Percentiles rank a stretch among this genome's conserved stretches.
These are phyloP conservation scores for Penicillium aurantiogriseum DNA, from an alignment of 2,329 filamentous ascomycete genomes.

Conservation along the genomic window DNA sequence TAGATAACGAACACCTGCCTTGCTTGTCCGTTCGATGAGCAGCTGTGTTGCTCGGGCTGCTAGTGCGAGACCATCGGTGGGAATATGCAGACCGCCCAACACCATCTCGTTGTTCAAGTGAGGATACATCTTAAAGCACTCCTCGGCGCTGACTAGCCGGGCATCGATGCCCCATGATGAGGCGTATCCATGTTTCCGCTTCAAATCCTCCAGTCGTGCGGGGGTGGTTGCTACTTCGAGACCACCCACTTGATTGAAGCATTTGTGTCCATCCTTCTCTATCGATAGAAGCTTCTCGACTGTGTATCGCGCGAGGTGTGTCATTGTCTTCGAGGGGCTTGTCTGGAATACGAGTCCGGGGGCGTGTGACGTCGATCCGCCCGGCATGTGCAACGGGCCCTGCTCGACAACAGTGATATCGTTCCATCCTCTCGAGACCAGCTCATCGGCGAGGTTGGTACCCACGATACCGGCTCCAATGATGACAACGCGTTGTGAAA, in stretches of 20 bases:
- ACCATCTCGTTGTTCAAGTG: slow-evolving; percentile 54
- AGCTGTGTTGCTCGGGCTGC: slow-evolving; percentile 62
- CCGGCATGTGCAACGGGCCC: slow-evolving; percentile 61
- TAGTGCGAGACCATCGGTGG: slow-evolving; percentile 60
- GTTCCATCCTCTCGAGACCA: slow-evolving; percentile 61
- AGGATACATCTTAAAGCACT: slow-evolving; percentile 56
- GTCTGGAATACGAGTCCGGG: slow-evolving; percentile 65
- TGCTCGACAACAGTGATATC: slow-evolving; percentile 65
- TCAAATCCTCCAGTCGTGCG: slow-evolving; percentile 59
- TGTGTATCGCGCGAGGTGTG: slow-evolving; percentile 59
- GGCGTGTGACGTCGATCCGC: slow-evolving; percentile 65
- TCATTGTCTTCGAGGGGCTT: slow-evolving; percentile 51
- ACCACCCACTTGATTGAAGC: slow-evolving; percentile 63
- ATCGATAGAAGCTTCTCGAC: slow-evolving; percentile 59
- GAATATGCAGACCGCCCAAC: slow-evolving; percentile 60
- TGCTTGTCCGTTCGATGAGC: slow-evolving; percentile 57
- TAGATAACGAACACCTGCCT: slow-evolving; percentile 59
- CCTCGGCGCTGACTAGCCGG: slow-evolving; percentile 50
- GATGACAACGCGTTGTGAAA: slow-evolving; percentile 53
- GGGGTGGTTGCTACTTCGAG: slow-evolving; percentile 62
- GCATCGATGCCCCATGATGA: slow-evolving; percentile 61
- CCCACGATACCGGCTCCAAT: slow-evolving; percentile 66
- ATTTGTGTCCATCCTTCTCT: slow-evolving; percentile 49
- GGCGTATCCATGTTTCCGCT: slow-evolving; percentile 62
- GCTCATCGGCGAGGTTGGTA: slow-evolving; percentile 63